Evolutionary conservation across 768 basidiomycete genomes (phyloP).

Genomic region (Hericium coralloides): DNA sequence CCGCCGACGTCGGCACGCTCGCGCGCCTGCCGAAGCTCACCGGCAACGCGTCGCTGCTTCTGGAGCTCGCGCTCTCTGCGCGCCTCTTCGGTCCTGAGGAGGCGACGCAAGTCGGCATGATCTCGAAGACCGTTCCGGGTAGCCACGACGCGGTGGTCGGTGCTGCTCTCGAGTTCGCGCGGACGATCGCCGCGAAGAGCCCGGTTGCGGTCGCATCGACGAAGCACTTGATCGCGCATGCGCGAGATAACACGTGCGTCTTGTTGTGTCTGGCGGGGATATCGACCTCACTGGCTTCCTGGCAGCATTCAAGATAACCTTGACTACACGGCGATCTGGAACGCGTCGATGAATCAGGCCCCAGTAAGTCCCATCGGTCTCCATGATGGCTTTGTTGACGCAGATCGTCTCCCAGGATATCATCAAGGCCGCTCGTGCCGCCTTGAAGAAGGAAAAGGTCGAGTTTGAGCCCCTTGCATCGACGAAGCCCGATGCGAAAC

Average conservation of each 20-base stretch:
- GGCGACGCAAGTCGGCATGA: constrained; percentile 60
- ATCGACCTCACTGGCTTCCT: background rate
- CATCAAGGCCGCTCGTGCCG: background rate
- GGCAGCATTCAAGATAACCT: constrained; percentile 36
- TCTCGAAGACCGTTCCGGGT: constrained; percentile 63
- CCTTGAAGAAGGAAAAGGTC: background rate
- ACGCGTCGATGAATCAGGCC: constrained; percentile 41
- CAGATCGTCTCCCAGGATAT: background rate
- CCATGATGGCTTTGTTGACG: background rate
- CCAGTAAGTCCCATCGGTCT: constrained; percentile 22
- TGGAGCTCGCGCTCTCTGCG: constrained; percentile 72
- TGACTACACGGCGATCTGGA: constrained; percentile 52
- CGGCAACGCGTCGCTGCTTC: constrained; percentile 62
- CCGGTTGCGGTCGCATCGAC: constrained; percentile 72
- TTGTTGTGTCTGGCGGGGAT: background rate
- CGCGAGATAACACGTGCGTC: constrained; percentile 68
- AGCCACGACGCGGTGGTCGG: constrained; percentile 54
- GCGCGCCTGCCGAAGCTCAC: constrained; percentile 73
- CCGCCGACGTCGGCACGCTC: constrained; percentile 82
- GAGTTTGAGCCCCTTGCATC: background rate
- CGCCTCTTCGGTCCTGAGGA: constrained; percentile 61
- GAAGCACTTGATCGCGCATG: constrained; percentile 71
- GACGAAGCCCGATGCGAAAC: background rate
- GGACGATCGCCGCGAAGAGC: constrained; percentile 61
- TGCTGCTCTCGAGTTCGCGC: constrained; percentile 59